Evolutionary conservation across 331 rosid species (phyloP), one percentile per base, ranked within the genome.

Genomic region (Stylosanthes scabra): DNA sequence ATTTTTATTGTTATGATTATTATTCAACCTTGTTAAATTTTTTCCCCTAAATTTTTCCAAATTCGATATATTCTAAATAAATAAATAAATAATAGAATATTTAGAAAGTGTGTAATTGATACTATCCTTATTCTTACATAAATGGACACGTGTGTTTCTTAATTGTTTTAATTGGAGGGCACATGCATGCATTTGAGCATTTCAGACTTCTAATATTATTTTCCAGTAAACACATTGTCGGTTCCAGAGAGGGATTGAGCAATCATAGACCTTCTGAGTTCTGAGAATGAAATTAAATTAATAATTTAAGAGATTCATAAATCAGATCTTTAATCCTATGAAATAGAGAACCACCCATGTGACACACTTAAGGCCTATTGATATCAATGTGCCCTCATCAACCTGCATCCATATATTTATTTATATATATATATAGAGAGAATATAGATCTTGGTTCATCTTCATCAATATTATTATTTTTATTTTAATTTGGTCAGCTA

Each of bases 311-410:
- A 5, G n/a, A 52, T 57, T 14, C 8, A 11, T 34, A 1, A 13
- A 9, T 13, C 27, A 15, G 74, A 80, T 81, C 60, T n/a, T 70
- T 67, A 41, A 60, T 11, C 70, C 47, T 47, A 11, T 29, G 37
- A 5, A 63, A 14, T 13, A 31, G 75, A 78, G 60, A 78, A 64
- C 14, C 78, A 64, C 25, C 80, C 89, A 82, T 77, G 87, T 87
- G 91, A 47, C 2, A 63, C 15, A 28, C 12, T 51, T 51, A 15
- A 55, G 75, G 9, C 15, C 68, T 70, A 72, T 66, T 71, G 51
- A 75, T 68, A 80, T 51, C 64, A 62, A 47, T 28, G 51, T 55
- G 73, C 61, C 58, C 69, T 86, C 51, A 12, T 57, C 79, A 28
- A 31, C 37, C 37, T 70, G 74, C 37, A 56, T 8, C 7, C 46